These are phyloP conservation scores for Aspergillus sp. DNA, from an alignment of 2,329 filamentous ascomycete species.

Conservation along the genomic window DNA sequence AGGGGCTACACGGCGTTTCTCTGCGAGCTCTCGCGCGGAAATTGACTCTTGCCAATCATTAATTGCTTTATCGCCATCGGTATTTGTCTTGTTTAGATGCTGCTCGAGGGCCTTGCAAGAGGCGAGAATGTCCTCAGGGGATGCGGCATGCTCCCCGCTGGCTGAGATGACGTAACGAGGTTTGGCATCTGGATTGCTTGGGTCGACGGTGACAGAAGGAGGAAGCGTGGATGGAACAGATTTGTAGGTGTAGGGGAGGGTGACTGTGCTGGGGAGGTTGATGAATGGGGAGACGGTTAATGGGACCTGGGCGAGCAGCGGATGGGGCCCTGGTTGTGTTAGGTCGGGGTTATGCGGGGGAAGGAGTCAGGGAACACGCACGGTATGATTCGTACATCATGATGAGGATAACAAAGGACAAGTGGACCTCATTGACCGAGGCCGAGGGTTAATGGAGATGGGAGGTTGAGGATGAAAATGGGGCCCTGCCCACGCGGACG, in stretches of 20 bases:
- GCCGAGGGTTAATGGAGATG: not conserved
- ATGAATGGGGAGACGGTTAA: conserved; percentile 94
- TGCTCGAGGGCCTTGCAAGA: conserved; percentile 76
- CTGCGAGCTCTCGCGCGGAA: conserved; percentile 58
- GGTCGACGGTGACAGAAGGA: conserved; percentile 62
- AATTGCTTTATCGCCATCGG: conserved; percentile 66
- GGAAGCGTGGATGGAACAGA: conserved; percentile 84
- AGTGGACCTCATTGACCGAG: not conserved
- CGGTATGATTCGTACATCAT: conserved; percentile 48
- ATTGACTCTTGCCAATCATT: conserved; percentile 67
- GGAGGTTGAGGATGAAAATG: not conserved
- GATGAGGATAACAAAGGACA: not conserved
- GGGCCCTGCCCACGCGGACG: not conserved
- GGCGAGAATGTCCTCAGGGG: conserved; percentile 80
- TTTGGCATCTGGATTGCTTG: conserved; percentile 47
- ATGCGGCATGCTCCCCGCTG: conserved; percentile 74
- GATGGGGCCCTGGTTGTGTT: conserved; percentile 65
- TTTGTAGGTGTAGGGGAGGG: conserved; percentile 94
- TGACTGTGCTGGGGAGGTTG: conserved; percentile 82
- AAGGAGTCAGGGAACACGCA: conserved; percentile 25
- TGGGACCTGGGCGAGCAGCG: conserved; percentile 86
- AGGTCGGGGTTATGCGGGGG: not conserved
- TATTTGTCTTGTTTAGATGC: conserved; percentile 69
- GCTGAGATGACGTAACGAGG: conserved; percentile 76
- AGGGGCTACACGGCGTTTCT: conserved; percentile 63